phyloP scores from a whole-genome alignment of 2,329 filamentous ascomycete genomes.

The Stromatinia cepivora region DNA sequence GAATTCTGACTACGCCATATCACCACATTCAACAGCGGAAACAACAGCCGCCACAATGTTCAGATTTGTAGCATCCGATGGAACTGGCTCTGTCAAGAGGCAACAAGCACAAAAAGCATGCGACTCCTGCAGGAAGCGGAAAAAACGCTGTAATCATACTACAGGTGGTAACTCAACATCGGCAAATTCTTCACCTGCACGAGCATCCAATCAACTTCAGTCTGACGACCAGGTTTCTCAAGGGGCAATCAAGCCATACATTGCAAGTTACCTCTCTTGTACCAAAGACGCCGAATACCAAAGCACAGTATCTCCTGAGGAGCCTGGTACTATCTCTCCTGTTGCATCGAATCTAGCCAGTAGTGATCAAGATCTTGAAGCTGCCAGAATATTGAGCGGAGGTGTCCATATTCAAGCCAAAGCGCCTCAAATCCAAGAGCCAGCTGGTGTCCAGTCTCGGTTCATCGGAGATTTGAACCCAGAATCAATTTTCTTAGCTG shows the following conservation, averaged over 20 bases:
- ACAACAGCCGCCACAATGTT: constrained; percentile 43
- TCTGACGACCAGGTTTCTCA: not conserved
- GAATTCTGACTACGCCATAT: not conserved
- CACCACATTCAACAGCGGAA: not conserved
- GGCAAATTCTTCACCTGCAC: not conserved
- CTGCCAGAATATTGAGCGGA: constrained; percentile 23
- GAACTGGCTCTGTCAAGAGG: constrained; percentile 52
- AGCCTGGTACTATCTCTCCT: not conserved
- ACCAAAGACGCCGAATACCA: not conserved
- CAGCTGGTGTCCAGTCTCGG: constrained; percentile 38
- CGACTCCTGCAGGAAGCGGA: constrained; percentile 49
- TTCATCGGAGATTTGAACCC: constrained; percentile 62
- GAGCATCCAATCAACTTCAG: not conserved
- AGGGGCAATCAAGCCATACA: not conserved
- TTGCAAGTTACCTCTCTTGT: not conserved
- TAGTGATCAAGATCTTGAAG: constrained; percentile 23
- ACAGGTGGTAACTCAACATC: not conserved
- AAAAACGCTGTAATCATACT: constrained; percentile 46
- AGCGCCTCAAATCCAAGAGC: not conserved
- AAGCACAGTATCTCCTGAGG: not conserved
- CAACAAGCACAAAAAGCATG: constrained; percentile 62
- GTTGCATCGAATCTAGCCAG: constrained; percentile 11
- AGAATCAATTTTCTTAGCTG: constrained; percentile 60
- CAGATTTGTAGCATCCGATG: constrained; percentile 59
- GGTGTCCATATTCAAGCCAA: constrained; percentile 14